Conservation (phyloP, 2,329 filamentous ascomycete species). For the Xylaria hypoxylon region DNA sequence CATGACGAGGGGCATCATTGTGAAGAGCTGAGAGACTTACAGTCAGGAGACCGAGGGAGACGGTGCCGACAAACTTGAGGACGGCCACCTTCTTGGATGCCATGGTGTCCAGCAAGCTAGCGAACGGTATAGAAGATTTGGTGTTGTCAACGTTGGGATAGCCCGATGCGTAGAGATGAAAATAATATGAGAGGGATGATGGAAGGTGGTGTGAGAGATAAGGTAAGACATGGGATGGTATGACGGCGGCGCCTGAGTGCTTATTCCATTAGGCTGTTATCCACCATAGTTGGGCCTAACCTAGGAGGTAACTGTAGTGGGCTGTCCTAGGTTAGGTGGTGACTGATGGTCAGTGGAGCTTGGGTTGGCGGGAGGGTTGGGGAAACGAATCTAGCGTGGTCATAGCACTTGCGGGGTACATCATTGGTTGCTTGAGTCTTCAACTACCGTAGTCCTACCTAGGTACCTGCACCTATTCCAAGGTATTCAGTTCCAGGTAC, state of each 20-base stretch:
- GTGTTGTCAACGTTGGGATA: constrained; percentile 8
- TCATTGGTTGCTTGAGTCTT: constrained; percentile 40
- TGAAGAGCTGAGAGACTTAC: constrained; percentile 62
- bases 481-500: no score
- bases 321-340: neutral
- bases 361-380: constrained; percentile 1
- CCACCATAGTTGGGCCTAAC: neutral
- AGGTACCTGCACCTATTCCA: no score
- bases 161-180: constrained; percentile 10
- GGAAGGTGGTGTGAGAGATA: constrained; percentile 27
- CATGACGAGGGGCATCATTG: constrained; percentile 41
- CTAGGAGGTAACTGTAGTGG: neutral
- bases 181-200: neutral
- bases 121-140: constrained; percentile 2
- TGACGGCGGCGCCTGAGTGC: constrained; percentile 18
- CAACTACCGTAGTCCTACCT: neutral
- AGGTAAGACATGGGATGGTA: constrained; percentile 14
- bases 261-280: constrained; percentile 2
- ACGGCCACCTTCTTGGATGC: constrained; percentile 76
- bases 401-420: constrained; percentile 36
- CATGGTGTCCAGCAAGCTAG: constrained; percentile 60
- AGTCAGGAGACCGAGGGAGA: constrained; percentile 88
- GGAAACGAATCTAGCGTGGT: constrained; percentile 15
- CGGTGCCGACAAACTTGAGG: constrained; percentile 92
- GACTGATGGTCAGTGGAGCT: constrained; percentile 5